phyloP scores from a whole-genome alignment of 2,329 filamentous ascomycete genomes.

The Epicoccum nigrum region DNA sequence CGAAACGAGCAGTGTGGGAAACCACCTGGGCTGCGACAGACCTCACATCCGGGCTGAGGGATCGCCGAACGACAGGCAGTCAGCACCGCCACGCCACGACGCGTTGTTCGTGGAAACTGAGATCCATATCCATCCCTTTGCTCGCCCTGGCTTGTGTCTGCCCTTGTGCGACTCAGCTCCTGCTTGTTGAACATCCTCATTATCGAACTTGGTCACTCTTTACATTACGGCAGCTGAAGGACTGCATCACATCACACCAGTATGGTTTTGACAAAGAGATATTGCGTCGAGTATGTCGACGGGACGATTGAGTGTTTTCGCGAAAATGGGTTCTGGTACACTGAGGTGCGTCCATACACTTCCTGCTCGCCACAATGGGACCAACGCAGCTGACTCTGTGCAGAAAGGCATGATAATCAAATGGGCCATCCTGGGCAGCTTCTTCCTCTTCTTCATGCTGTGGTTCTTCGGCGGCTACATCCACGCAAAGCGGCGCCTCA shows the following conservation, averaged over 20 bases:
- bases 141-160: constrained; percentile 7
- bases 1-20: constrained; percentile 29
- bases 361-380: background rate
- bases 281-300: constrained; percentile 35
- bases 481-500: constrained; percentile 71
- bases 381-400: background rate
- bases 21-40: constrained; percentile 25
- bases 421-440: constrained; percentile 70
- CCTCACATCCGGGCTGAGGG: constrained; percentile 17
- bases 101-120: too few relatives aligned
- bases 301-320: constrained; percentile 37
- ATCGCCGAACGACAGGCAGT: constrained; percentile 17
- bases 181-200: background rate
- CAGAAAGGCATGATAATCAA: constrained; percentile 71
- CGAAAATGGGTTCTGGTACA: constrained; percentile 44
- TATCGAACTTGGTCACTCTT: constrained; percentile 1
- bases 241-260: constrained; percentile 5
- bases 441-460: constrained; percentile 64
- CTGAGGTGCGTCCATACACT: constrained; percentile 27
- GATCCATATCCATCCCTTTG: constrained; percentile 1
- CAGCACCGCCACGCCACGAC: background rate
- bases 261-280: constrained; percentile 38
- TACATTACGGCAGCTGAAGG: background rate
- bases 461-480: constrained; percentile 72
- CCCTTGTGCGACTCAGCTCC: background rate